These are phyloP conservation scores for Gentiana dahurica DNA, from an alignment of 257 asterid species.

Conservation along the genomic window DNA sequence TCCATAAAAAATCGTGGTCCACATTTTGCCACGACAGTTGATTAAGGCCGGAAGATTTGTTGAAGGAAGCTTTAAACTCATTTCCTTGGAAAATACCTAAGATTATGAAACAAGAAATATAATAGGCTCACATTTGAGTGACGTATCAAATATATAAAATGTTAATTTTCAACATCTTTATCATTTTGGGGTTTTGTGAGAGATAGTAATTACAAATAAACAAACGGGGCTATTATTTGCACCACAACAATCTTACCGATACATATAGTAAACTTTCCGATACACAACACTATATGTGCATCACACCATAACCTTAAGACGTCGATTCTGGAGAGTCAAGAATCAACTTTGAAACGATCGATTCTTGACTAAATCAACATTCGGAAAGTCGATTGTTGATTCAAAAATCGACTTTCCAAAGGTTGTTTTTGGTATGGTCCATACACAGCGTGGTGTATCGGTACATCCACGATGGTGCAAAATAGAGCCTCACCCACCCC, in stretches of 20 bases:
- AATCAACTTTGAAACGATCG: neutral
- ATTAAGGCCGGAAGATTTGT: conserved; percentile 3
- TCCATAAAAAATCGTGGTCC: conserved; percentile 8
- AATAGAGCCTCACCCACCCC: too few relatives aligned
- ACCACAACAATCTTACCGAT: neutral
- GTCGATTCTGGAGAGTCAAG: too few relatives aligned
- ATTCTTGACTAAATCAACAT: neutral
- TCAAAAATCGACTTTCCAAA: too few relatives aligned
- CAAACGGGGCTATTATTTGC: too few relatives aligned
- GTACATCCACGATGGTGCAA: too few relatives aligned
- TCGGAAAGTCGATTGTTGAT: neutral
- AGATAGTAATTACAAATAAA: neutral
- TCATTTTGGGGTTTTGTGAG: neutral
- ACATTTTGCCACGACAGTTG: conserved; percentile 6
- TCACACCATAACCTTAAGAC: too few relatives aligned
- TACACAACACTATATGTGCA: too few relatives aligned
- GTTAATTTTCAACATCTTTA: too few relatives aligned
- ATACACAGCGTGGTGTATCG: too few relatives aligned
- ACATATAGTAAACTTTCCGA: neutral
- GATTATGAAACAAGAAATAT: neutral
- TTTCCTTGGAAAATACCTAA: conserved; percentile 2
- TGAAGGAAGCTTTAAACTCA: conserved; percentile 2
- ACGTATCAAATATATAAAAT: too few relatives aligned
- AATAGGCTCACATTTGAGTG: too few relatives aligned
- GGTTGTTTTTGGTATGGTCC: too few relatives aligned